A percentile compares a stretch with the other conserved stretches of the same genome.
phyloP scores from a whole-genome alignment of 371 early-diverging fungal species.

The Thermomucor indicae-seudaticae region DNA sequence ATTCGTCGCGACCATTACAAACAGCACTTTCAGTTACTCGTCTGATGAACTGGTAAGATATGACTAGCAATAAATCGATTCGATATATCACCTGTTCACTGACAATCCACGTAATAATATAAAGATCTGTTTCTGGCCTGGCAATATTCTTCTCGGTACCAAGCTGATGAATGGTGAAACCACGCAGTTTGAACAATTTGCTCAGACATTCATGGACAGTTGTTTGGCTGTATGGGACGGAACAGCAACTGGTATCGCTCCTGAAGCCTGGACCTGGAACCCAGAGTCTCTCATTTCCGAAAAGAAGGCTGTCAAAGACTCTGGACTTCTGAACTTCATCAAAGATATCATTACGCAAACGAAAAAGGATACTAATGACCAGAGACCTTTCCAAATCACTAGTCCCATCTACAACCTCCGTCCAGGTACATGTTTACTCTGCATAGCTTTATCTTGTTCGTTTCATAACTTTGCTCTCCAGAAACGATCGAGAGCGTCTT shows the following conservation, averaged over 20 bases:
- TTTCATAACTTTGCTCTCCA: slow-evolving; percentile 16
- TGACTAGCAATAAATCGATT: background rate
- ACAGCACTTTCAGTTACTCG: slow-evolving; percentile 11
- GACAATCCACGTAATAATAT: background rate
- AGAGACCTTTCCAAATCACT: background rate
- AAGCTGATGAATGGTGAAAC: background rate
- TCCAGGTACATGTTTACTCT: slow-evolving; percentile 14
- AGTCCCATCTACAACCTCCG: slow-evolving; percentile 15
- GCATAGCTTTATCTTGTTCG: background rate
- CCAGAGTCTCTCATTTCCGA: too few species aligned
- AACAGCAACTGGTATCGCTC: slow-evolving; percentile 36
- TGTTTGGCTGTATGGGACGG: slow-evolving; percentile 30
- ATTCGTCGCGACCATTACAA: slow-evolving; percentile 30
- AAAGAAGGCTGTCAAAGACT: slow-evolving; percentile 17
- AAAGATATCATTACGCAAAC: background rate
- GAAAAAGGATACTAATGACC: background rate
- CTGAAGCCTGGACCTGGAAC: slow-evolving; percentile 41
- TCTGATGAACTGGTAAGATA: slow-evolving; percentile 36
- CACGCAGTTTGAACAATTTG: slow-evolving; percentile 11
- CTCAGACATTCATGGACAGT: slow-evolving; percentile 30
- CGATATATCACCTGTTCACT: background rate
- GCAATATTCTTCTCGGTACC: slow-evolving; percentile 33
- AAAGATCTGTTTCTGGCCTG: slow-evolving; percentile 44
- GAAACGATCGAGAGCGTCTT: slow-evolving; percentile 81
- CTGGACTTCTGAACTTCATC: background rate